Evolutionary conservation across 257 asterid genomes (phyloP), one percentile per base, ranked within the genome.

Genomic region (Salvia rosmarinus): DNA sequence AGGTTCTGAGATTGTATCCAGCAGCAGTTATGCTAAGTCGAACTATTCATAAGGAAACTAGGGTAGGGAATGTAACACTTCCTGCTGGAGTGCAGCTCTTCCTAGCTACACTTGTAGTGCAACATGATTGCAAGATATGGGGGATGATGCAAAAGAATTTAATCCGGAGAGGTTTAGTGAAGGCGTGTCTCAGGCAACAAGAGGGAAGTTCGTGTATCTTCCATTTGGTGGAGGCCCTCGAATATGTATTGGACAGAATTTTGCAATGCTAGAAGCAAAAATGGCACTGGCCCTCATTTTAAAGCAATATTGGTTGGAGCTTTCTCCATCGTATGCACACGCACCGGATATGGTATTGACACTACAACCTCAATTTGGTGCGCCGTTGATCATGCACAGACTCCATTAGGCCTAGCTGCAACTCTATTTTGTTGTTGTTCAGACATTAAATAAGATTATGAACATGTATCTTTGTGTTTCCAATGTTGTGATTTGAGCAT

Each of bases 201-300:
- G 64, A 3, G 83, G 82, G 0, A 67, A 69, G 6, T 32, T 40
- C 44, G 12, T 19, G 0, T 82, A 75, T 9, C 73, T 80, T 35
- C 91, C 95, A 0, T 88, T 88, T 14, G 81, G 89, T 0, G 44
- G 79, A 70, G 95, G 88, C 12, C 89, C 88, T 17, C 78, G 89
- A 5, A 68, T 85, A 14, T 88, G 95, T 83, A 77, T 85, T 6
- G 88, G 83, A 1, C 95, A 85, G 67, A 88, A 68, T 42, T 82
- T 88, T 9, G 88, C 89, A 0, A 55, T 85, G 83, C 21, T 82
- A 35, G 88, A 85, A 72, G 89, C 91, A 0, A 88, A 85, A 78
- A 71, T 85, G 71, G 91, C 81, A 0, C 3, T 85, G 23, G 78
- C 85, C 5, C 69, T 79, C 80, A 75, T 85, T 6, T 52, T 88